Base-by-base conservation (phyloP, 306 rosid species). In the Lathyrus oleraceus region DNA sequence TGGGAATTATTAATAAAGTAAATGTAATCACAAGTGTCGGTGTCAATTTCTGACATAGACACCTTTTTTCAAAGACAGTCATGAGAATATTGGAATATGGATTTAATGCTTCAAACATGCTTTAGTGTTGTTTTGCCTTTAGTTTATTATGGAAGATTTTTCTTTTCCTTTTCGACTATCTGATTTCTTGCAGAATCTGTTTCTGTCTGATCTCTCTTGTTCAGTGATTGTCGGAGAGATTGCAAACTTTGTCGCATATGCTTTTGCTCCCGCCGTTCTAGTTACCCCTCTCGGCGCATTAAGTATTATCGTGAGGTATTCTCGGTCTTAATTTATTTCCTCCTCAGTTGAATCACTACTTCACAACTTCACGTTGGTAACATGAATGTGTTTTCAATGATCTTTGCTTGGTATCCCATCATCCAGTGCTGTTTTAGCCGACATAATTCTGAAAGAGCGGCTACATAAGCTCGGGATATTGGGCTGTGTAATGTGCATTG, bases 261-360 rank as follows among this genome's bases (percentile, higher is more conserved):
- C 96, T 36, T 91, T 89, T 85, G 91, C 97, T 60, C 97, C 97
- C 2, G 96, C 96, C 25, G 87, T 91, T 52, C 88, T 91, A 15
- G 97, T 91, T 65, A 89, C 97, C 25, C 97, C 97, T 35, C 95
- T 91, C 10, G 97, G 97, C n/a, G 97, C 97, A 48, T 68, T 91
- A 72, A 91, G 97, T 52, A 89, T 91, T 39, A 91, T 91, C 10
- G 85, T 91, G 57, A 91, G 97, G 97, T 89, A 84, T 74, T 53
- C 7, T 42, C 14, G 21, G 21, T 8, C 75, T 20, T 62, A 14
- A 11, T 69, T 85, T n/a, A 3, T 35, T 78, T 61, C 40, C 47
- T 65, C 47, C 47, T 71, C 43, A 47, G 19, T 59, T 49, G 42
- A 62, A 48, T 74, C 54, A 28, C 15, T 48, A 40, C 12, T 15